A percentile compares a stretch with the other conserved stretches of the same genome.
phyloP scores from a whole-genome alignment of 176 grass and related monocot species.

The Triticum monococcum region DNA sequence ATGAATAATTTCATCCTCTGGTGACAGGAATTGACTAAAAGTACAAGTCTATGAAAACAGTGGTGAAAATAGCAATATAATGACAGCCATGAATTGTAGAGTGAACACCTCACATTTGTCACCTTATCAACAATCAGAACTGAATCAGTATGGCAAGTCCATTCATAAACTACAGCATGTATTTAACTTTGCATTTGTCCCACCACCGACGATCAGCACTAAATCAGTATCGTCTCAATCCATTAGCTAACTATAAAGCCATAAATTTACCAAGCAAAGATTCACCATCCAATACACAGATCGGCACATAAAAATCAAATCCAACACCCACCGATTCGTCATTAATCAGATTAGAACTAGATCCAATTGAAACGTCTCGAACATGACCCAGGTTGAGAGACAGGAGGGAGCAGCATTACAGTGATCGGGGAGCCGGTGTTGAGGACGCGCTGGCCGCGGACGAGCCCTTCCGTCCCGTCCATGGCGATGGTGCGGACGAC shows the following conservation, averaged over 20 bases:
- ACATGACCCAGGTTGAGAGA: not conserved
- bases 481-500: conserved; percentile 92
- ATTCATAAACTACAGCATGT: not conserved
- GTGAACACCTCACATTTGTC: not conserved
- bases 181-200: not conserved
- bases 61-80: not conserved
- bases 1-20: not conserved
- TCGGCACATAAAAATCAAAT: conserved; percentile 18
- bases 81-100: not conserved
- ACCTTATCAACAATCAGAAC: not conserved
- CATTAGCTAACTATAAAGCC: not conserved
- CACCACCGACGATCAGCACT: not conserved
- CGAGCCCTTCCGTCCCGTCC: conserved; percentile 88
- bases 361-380: conserved; percentile 12
- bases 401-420: conserved; percentile 35
- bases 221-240: not conserved
- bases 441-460: conserved; percentile 81
- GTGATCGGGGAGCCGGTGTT: conserved; percentile 95
- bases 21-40: not conserved
- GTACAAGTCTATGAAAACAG: not conserved
- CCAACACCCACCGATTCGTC: not conserved
- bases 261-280: no score
- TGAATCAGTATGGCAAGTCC: not conserved
- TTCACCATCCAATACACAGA: not conserved
- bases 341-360: conserved; percentile 23